A percentile compares a stretch with the other conserved stretches of the same genome.
Conservation (phyloP, 2,329 filamentous ascomycete species). For the Chaetomium globosum region DNA sequence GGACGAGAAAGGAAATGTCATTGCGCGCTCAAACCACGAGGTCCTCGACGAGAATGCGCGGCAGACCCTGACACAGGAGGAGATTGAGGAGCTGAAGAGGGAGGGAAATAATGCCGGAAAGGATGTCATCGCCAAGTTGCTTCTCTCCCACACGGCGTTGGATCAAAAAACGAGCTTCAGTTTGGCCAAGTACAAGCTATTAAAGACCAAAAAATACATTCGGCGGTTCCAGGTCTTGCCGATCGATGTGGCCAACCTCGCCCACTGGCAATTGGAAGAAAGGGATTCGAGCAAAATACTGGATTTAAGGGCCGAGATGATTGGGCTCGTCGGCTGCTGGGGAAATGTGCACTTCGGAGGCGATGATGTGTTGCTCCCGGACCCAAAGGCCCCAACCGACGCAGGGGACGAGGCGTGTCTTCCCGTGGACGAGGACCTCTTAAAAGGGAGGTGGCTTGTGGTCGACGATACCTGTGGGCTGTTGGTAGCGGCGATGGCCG, state of each 20-base stretch:
- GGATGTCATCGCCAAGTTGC: conserved; percentile 88
- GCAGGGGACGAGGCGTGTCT: conserved; percentile 35
- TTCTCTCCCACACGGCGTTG: conserved; percentile 84
- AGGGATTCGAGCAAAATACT: conserved; percentile 79
- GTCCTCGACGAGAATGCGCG: conserved; percentile 64
- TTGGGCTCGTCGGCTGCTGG: conserved; percentile 84
- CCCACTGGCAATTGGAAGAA: conserved; percentile 76
- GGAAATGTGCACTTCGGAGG: conserved; percentile 80
- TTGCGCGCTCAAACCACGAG: conserved; percentile 60
- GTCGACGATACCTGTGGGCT: conserved; percentile 87
- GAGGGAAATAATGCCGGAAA: conserved; percentile 78
- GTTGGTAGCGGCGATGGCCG: conserved; percentile 79
- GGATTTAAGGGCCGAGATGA: conserved; percentile 81
- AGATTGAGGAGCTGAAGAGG: conserved; percentile 73
- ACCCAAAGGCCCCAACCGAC: conserved; percentile 35
- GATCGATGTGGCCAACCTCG: conserved; percentile 74
- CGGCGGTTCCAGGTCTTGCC: conserved; percentile 83
- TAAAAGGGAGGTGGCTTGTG: conserved; percentile 68
- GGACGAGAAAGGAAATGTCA: conserved; percentile 51
- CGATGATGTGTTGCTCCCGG: conserved; percentile 40
- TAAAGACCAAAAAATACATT: conserved; percentile 93
- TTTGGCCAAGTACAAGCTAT: conserved; percentile 90
- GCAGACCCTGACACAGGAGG: conserved; percentile 76
- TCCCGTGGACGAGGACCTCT: conserved; percentile 32
- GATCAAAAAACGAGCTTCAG: conserved; percentile 95